Evolutionary conservation across 2,329 filamentous ascomycete species (phyloP), one percentile per base, ranked within the genome.

Genomic region (Botryotinia convoluta): DNA sequence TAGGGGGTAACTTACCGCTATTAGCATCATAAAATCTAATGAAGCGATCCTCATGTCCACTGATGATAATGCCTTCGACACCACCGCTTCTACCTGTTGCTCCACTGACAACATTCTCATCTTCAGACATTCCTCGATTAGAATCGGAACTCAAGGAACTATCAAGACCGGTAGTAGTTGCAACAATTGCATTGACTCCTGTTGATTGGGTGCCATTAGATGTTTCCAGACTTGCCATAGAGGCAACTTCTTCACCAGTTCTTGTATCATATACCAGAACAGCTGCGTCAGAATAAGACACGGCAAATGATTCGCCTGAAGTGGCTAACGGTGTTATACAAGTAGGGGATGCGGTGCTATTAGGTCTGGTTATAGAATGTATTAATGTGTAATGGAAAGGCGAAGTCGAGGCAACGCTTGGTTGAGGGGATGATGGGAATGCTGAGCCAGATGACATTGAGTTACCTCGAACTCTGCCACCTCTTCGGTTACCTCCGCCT

Each of bases 11-110:
- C 93, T 83, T 92, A 98, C 96, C 96, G 84, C 94, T 97, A 81
- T 99, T 98, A 76, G 96, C 96, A 86, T 99, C 96, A 82, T 97
- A 99, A 87, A 99, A 97, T 77, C 95, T 89, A 78, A 99, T 94
- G 80, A 94, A 98, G 78, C 93, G 91, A 84, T 99, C 96, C 85
- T 99, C 96, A 81, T 99, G 95, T 76, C 96, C 96, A 75, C 93
- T 97, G 77, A 99, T 98, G 74, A 99, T 93, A 35, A 97, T 93
- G 20, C 96, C 96, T 82, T 98, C 95, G 0, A 97, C 91, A 48
- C 92, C 92, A 73, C 92, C 93, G 51, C 87, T 85, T 37, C 93
- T 93, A 18, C 89, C 89, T 0, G 96, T 98, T 9, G 95, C 94
- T 1, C 94, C 94, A 61, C 92, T 92, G 1, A 93, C 88, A 18